Evolutionary conservation across 2,329 filamentous ascomycete genomes (phyloP), one percentile per base, ranked within the genome.

Genomic region (Talaromyces sp.): DNA sequence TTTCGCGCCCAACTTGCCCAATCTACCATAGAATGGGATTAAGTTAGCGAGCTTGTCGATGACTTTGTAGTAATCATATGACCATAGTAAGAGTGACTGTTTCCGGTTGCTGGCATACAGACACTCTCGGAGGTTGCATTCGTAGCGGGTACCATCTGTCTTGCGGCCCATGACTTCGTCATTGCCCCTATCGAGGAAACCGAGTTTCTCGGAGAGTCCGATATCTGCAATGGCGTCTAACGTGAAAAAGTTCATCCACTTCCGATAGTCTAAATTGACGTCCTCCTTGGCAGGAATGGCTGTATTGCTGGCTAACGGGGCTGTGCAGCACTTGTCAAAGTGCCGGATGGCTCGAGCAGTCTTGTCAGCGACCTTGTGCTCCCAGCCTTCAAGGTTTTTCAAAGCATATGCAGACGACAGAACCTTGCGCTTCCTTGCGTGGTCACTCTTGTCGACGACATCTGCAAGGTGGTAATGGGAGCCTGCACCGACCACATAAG

Each of bases 341-440:
- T 70, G 68, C 5, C 65, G 66, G 55, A 78, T 68, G 33, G 77
- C 52, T 27, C 71, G 67, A 4, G 65, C 65, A 18, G 68, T 70
- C 59, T 72, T 76, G 60, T 76, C 73, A 16, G 72, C 72, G 4
- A 78, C 75, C 55, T 77, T 78, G 65, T 71, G 73, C 60, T 78
- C 77, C 76, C 74, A 78, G 3, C 69, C 66, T 47, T 77, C 75
- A 0, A 78, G 68, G 36, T 77, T 76, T 66, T 78, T 78, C 10
- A 75, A 56, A 1, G 76, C 74, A 63, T 75, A 79, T 0, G 75
- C 76, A 16, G 68, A 69, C 0, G 76, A 73, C 1, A 79, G 61
- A 0, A 75, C 67, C 62, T 77, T 78, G 9, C 76, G 67, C 63
- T 79, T 79, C 0, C 73, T 69, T 0, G 70, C 68, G 61, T 79